Conservation (phyloP, 2,329 filamentous ascomycete genomes). For the Penicillium sp. region DNA sequence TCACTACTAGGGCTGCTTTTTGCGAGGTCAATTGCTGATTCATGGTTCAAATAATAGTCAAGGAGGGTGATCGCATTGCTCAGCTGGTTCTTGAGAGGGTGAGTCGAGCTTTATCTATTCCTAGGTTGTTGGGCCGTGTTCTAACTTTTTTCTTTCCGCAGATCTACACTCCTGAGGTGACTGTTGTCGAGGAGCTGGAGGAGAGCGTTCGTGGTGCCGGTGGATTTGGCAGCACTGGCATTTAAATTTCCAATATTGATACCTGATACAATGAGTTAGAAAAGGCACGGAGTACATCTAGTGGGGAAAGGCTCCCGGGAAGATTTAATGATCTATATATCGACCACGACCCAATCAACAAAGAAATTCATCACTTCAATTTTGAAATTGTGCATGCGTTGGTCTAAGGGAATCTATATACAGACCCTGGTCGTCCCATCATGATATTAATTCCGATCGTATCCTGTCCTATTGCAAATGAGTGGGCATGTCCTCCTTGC, state of each 20-base stretch:
- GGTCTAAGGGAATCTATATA: constrained; percentile 4
- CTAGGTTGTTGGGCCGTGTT: background rate
- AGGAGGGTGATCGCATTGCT: constrained; percentile 85
- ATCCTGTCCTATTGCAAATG: constrained; percentile 16
- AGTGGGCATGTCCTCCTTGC: constrained; percentile 27
- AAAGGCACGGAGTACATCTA: constrained; percentile 6
- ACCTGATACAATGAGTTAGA: background rate
- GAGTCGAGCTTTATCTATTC: constrained; percentile 20
- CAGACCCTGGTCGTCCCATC: background rate
- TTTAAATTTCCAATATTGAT: constrained; percentile 13
- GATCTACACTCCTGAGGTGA: constrained; percentile 89
- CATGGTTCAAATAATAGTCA: constrained; percentile 49
- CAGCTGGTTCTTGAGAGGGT: constrained; percentile 89
- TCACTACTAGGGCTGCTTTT: background rate
- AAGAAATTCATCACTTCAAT: background rate
- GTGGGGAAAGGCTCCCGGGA: background rate
- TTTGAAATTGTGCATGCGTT: constrained; percentile 6
- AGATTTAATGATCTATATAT: constrained; percentile 14
- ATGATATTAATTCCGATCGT: background rate
- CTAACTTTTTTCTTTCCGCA: constrained; percentile 24
- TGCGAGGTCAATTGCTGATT: background rate
- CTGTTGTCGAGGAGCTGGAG: constrained; percentile 85
- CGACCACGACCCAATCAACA: background rate
- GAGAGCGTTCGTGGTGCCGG: constrained; percentile 88
- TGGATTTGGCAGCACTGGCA: constrained; percentile 86